Conservation (phyloP, 2,329 filamentous ascomycete genomes). For the Bipolaris gigantea region DNA sequence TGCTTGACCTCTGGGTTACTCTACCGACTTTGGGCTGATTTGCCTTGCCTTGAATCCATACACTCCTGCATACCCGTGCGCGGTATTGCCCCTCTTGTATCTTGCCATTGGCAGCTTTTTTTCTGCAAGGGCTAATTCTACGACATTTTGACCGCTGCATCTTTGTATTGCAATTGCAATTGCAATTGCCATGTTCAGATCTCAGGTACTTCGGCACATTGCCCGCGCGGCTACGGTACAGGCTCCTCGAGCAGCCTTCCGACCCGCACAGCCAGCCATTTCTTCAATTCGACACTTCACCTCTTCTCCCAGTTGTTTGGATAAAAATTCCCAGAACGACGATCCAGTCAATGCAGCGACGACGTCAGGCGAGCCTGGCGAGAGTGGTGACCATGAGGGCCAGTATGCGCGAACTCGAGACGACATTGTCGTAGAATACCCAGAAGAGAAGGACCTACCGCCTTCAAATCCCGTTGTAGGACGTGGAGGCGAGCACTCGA, state of each 20-base stretch:
- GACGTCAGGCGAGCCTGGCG: slow-evolving; percentile 43
- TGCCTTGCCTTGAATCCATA: slow-evolving; percentile 1
- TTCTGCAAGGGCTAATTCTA: background rate
- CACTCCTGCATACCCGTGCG: background rate
- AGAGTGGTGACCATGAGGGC: slow-evolving; percentile 59
- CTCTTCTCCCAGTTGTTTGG: slow-evolving; percentile 30
- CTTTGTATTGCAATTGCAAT: slow-evolving; percentile 11
- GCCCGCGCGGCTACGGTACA: slow-evolving; percentile 32
- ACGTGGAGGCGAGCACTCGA: slow-evolving; percentile 77
- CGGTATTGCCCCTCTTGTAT: background rate
- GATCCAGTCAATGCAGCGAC: slow-evolving; percentile 40
- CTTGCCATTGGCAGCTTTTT: background rate
- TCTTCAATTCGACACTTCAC: slow-evolving; percentile 34
- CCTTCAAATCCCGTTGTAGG: slow-evolving; percentile 71
- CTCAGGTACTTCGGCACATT: slow-evolving; percentile 37
- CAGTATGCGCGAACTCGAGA: slow-evolving; percentile 79
- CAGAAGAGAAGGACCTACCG: slow-evolving; percentile 72
- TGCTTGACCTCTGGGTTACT: slow-evolving; percentile 9
- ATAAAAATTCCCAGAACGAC: slow-evolving; percentile 25
- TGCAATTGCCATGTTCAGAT: slow-evolving; percentile 37
- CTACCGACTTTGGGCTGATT: slow-evolving; percentile 9
- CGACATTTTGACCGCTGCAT: background rate
- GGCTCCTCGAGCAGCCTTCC: slow-evolving; percentile 31
- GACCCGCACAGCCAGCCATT: slow-evolving; percentile 21
- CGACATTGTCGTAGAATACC: slow-evolving; percentile 76